phyloP scores from a whole-genome alignment of 306 rosid genomes.

The Pachyrhizus erosus region DNA sequence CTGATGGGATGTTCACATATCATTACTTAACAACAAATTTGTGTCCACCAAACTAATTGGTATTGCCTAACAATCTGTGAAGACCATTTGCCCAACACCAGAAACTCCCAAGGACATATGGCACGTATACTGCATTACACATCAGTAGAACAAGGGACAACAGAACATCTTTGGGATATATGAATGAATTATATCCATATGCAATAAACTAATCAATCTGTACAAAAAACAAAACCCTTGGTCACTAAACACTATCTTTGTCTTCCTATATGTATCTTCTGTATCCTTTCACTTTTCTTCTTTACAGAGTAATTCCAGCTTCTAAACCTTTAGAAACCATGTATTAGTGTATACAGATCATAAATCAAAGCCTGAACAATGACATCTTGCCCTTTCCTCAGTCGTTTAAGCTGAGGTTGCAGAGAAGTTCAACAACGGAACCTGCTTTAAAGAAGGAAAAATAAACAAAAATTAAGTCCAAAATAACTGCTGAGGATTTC shows the following conservation, averaged over 20 bases:
- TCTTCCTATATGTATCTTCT: slow-evolving; percentile 50
- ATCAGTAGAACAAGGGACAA: slow-evolving; percentile 33
- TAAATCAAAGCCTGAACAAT: slow-evolving; percentile 41
- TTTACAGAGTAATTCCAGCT: slow-evolving; percentile 61
- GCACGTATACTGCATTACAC: slow-evolving; percentile 40
- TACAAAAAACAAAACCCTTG: slow-evolving; percentile 59
- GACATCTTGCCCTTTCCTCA: slow-evolving; percentile 41
- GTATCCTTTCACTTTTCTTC: slow-evolving; percentile 54
- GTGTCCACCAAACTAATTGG: slow-evolving; percentile 34
- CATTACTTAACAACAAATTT: slow-evolving; percentile 5
- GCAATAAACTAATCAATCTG: slow-evolving; percentile 63
- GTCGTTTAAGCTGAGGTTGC: slow-evolving; percentile 45
- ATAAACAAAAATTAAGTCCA: slow-evolving; percentile 21
- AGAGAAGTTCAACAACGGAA: slow-evolving; percentile 47
- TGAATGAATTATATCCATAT: slow-evolving; percentile 49
- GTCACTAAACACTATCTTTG: slow-evolving; percentile 44
- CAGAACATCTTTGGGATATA: slow-evolving; percentile 48
- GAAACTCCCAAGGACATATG: slow-evolving; percentile 19
- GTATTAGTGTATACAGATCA: slow-evolving; percentile 40
- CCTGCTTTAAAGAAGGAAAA: slow-evolving; percentile 46
- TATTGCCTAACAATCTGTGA: slow-evolving; percentile 34
- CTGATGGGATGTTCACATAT: not conserved
- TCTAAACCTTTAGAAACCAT: slow-evolving; percentile 51
- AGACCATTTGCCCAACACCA: slow-evolving; percentile 46
- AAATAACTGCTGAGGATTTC: slow-evolving; percentile 28